phyloP scores from a whole-genome alignment of 495 filamentous ascomycete species.

The Talaromyces liani region DNA sequence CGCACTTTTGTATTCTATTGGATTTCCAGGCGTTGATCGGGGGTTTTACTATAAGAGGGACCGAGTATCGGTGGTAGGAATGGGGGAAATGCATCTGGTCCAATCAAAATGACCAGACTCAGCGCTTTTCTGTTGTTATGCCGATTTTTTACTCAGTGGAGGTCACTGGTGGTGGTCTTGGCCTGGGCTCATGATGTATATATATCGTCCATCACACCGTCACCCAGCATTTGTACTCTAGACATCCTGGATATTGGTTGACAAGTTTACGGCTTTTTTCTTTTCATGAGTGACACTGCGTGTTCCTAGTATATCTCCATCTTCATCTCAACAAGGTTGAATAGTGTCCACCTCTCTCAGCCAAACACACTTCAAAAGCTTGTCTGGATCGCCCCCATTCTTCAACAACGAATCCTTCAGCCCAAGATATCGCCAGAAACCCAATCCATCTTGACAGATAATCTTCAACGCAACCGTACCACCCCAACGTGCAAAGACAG shows the following conservation, averaged over 20 bases:
- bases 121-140: background rate
- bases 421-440: background rate
- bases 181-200: background rate
- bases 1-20: background rate
- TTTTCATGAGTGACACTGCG: background rate
- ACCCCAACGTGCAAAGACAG: background rate
- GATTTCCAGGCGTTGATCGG: background rate
- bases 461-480: background rate
- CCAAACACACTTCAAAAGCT: constrained; percentile 2
- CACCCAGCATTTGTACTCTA: background rate
- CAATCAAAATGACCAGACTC: background rate
- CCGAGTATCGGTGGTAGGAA: background rate
- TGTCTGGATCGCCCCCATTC: constrained; percentile 1
- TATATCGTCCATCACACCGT: background rate
- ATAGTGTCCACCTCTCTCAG: background rate
- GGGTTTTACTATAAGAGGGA: background rate
- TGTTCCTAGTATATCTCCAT: background rate
- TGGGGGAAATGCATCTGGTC: background rate
- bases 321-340: background rate
- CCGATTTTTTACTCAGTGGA: background rate
- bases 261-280: background rate
- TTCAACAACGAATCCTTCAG: background rate
- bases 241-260: background rate
- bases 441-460: background rate
- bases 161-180: background rate